Percentiles rank a stretch among this genome's conserved stretches.
phyloP scores from a whole-genome alignment of 179 eudicot genomes.

The Nepenthes alata region DNA sequence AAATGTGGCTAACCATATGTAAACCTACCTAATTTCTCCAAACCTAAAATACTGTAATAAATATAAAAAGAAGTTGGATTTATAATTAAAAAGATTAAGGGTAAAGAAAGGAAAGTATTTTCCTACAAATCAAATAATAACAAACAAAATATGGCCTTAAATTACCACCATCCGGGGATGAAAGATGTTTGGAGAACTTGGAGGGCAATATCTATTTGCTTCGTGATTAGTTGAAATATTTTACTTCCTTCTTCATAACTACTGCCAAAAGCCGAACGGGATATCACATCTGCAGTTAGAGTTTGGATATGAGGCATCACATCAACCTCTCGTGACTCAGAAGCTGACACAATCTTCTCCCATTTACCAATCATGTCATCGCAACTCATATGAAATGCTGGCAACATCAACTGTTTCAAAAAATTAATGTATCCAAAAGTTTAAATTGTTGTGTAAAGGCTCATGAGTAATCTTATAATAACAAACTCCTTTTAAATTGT shows the following conservation, averaged over 20 bases:
- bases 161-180: constrained; percentile 7
- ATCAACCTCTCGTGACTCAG: not conserved
- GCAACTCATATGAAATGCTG: constrained; percentile 26
- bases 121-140: no score
- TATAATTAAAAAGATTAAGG: no score
- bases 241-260: constrained; percentile 6
- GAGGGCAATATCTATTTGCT: not conserved
- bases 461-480: no score
- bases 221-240: not conserved
- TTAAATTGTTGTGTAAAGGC: no score
- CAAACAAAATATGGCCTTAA: no score
- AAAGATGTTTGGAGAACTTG: not conserved
- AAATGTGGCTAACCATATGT: no score
- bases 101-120: no score
- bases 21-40: no score
- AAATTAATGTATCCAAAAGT: not conserved
- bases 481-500: no score
- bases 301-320: not conserved
- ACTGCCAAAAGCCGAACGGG: constrained; percentile 2
- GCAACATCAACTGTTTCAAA: constrained; percentile 31
- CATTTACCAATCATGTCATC: constrained; percentile 34
- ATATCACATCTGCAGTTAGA: not conserved
- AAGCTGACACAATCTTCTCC: constrained; percentile 17
- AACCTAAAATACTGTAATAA: no score
- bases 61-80: no score